Conservation (phyloP, 2,329 filamentous ascomycete species). For the Ophiosphaerella korrae region DNA sequence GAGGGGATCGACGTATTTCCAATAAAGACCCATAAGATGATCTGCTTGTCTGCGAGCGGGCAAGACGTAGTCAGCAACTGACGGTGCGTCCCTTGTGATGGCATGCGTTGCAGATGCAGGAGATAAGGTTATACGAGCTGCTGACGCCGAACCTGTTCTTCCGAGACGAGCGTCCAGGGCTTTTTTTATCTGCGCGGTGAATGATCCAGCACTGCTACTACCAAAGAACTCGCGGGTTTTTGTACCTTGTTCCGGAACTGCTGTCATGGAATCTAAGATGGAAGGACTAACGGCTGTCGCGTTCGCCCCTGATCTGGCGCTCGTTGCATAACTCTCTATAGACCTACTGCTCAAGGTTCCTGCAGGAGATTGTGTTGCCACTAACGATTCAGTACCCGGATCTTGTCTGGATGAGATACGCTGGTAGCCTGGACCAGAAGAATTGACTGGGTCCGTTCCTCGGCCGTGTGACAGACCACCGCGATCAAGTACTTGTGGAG, state of each 20-base stretch:
- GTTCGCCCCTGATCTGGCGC: not conserved
- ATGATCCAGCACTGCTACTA: not conserved
- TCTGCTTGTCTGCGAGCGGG: slow-evolving; percentile 6
- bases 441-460: not conserved
- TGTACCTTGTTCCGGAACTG: not conserved
- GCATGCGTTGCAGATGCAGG: too few species aligned
- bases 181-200: not conserved
- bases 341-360: not conserved
- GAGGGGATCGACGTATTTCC: slow-evolving; percentile 7
- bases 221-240: not conserved
- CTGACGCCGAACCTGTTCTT: not conserved
- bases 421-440: not conserved
- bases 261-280: not conserved
- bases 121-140: too few species aligned
- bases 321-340: not conserved
- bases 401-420: not conserved
- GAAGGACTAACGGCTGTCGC: not conserved
- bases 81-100: not conserved
- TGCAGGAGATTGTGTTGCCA: not conserved
- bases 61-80: slow-evolving; percentile 1
- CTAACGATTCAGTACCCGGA: not conserved
- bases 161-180: not conserved
- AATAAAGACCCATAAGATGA: slow-evolving; percentile 4
- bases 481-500: not conserved
- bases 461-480: not conserved